A percentile compares a stretch with the other conserved stretches of the same genome.
These are phyloP conservation scores for Rhizopus delemar DNA, from an alignment of 371 early-diverging fungal genomes.

Conservation along the genomic window DNA sequence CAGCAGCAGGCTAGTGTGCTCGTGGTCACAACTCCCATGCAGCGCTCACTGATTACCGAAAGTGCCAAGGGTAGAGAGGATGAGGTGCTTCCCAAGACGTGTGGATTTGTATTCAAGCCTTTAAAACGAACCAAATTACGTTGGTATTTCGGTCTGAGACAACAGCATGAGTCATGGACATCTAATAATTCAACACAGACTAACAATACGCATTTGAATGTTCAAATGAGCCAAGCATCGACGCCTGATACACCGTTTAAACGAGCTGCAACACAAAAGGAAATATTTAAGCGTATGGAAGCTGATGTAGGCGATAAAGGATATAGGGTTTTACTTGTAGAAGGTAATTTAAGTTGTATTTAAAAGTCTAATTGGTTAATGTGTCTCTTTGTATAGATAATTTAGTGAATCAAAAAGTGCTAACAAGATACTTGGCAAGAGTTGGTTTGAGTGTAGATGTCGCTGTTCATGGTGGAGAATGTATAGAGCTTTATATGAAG, in stretches of 20 bases:
- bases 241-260: conserved; percentile 51
- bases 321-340: conserved; percentile 49
- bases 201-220: conserved; percentile 1
- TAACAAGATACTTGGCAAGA: conserved; percentile 50
- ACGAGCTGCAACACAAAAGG: conserved; percentile 55
- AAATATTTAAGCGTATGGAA: conserved; percentile 57
- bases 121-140: conserved; percentile 56
- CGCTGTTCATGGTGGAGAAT: conserved; percentile 59
- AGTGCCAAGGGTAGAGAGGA: conserved; percentile 38
- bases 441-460: conserved; percentile 57
- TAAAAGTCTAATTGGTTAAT: neutral
- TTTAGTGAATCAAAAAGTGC: conserved; percentile 63
- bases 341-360: conserved; percentile 36
- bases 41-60: conserved; percentile 57
- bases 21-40: conserved; percentile 63
- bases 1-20: conserved; percentile 49
- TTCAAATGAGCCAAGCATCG: conserved; percentile 8
- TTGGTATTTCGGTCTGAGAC: conserved; percentile 54
- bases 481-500: conserved; percentile 48
- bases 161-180: conserved; percentile 17
- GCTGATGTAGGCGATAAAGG: conserved; percentile 58
- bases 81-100: conserved; percentile 39
- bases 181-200: neutral
- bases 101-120: conserved; percentile 66
- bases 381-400: conserved; percentile 39